Conservation (phyloP, 371 early-diverging fungal species). For the Lichtheimia ornata region DNA sequence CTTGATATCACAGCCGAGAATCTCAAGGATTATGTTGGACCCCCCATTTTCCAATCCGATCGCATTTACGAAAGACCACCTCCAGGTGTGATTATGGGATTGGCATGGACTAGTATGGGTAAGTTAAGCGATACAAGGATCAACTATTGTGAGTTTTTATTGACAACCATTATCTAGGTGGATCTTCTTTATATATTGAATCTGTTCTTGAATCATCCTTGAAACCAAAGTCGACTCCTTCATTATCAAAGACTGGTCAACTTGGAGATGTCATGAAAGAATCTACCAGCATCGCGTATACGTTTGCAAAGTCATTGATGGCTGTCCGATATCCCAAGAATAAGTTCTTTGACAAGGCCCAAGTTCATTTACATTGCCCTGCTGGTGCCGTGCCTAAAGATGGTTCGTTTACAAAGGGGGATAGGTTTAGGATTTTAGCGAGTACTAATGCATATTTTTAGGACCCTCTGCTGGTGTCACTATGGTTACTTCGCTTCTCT, state of each 20-base stretch:
- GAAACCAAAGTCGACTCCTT: slow-evolving; percentile 64
- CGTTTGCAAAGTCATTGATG: slow-evolving; percentile 83
- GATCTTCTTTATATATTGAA: slow-evolving; percentile 93
- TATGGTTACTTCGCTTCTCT: slow-evolving; percentile 92
- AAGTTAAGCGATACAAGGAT: neutral
- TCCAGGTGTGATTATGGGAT: slow-evolving; percentile 93
- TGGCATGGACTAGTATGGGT: slow-evolving; percentile 96
- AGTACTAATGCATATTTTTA: slow-evolving; percentile 12
- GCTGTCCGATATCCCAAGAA: slow-evolving; percentile 77
- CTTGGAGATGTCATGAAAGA: slow-evolving; percentile 99
- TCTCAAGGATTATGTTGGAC: slow-evolving; percentile 92
- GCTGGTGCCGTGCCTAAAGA: slow-evolving; percentile 98
- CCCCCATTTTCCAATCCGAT: slow-evolving; percentile 87
- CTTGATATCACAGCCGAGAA: slow-evolving; percentile 66
- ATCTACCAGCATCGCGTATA: slow-evolving; percentile 93
- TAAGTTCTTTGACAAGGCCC: slow-evolving; percentile 86
- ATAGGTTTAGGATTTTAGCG: too few species aligned
- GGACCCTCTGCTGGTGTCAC: slow-evolving; percentile 96
- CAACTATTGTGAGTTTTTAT: neutral
- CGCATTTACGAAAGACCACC: slow-evolving; percentile 89
- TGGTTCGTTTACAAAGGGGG: slow-evolving; percentile 48
- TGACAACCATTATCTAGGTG: slow-evolving; percentile 53
- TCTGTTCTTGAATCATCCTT: slow-evolving; percentile 84
- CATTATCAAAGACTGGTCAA: slow-evolving; percentile 86
- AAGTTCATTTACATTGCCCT: slow-evolving; percentile 95